These are phyloP conservation scores for Metschnikowia chrysomelidarum DNA, from an alignment of 805 yeast species.

Conservation along the genomic window DNA sequence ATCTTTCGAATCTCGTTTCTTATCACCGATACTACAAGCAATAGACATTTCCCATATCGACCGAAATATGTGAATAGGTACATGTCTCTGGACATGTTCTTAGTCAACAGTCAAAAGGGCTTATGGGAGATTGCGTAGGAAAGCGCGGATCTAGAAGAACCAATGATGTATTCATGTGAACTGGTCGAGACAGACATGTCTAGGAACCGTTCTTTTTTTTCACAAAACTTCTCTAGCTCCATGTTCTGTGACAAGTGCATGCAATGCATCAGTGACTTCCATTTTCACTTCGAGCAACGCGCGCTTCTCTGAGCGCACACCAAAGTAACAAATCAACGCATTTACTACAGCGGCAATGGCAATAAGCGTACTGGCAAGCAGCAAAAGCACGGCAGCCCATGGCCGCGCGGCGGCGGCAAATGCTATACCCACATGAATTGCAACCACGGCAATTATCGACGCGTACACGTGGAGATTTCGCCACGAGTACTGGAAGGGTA, in stretches of 20 bases:
- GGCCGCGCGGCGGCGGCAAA: slow-evolving; percentile 55
- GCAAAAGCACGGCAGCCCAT: slow-evolving; percentile 69
- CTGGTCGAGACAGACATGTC: no score
- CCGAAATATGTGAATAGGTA: no score
- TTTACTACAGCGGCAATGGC: slow-evolving; percentile 67
- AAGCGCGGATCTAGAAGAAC: no score
- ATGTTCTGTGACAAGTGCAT: slow-evolving; percentile 3
- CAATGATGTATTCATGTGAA: no score
- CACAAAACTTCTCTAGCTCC: not conserved
- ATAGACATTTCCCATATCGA: no score
- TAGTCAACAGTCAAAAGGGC: no score
- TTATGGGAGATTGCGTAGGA: no score
- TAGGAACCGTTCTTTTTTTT: slow-evolving; percentile 1
- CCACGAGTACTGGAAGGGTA: slow-evolving; percentile 61
- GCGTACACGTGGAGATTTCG: slow-evolving; percentile 61
- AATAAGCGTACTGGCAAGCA: slow-evolving; percentile 52
- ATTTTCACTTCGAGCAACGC: slow-evolving; percentile 71
- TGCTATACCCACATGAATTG: slow-evolving; percentile 54
- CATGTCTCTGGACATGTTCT: no score
- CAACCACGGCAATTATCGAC: slow-evolving; percentile 43
- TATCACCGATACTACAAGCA: no score
- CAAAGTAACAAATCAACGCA: slow-evolving; percentile 74
- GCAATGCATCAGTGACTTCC: slow-evolving; percentile 50
- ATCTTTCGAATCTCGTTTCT: no score
- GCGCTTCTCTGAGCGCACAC: slow-evolving; percentile 77